These are phyloP conservation scores for Gossypium mustelinum DNA, from an alignment of 345 rosid genomes.

Conservation along the genomic window DNA sequence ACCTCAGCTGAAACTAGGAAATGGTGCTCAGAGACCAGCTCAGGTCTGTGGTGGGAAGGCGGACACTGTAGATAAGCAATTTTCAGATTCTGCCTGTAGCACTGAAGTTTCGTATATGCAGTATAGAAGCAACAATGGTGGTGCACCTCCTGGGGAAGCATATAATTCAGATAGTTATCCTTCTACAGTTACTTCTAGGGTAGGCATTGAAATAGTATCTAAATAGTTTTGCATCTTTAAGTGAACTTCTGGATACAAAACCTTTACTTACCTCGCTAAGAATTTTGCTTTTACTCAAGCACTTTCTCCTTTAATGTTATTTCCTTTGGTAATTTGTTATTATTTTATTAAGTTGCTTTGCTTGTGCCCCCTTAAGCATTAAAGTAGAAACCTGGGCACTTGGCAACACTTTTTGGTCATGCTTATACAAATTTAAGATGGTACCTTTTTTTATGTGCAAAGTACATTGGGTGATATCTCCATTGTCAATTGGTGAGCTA, in stretches of 20 bases:
- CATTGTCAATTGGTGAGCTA: neutral
- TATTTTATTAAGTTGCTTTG: neutral
- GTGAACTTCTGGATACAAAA: slow-evolving; percentile 4
- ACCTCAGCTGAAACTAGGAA: slow-evolving; percentile 5
- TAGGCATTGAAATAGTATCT: slow-evolving; percentile 21
- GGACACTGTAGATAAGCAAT: slow-evolving; percentile 32
- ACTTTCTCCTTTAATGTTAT: neutral
- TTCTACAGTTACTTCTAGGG: slow-evolving; percentile 33
- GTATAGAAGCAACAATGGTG: slow-evolving; percentile 32
- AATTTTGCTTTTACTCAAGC: neutral
- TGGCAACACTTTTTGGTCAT: neutral
- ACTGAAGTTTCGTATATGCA: slow-evolving; percentile 53
- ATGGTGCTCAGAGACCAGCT: slow-evolving; percentile 19
- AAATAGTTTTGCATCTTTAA: slow-evolving; percentile 29
- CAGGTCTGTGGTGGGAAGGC: slow-evolving; percentile 21
- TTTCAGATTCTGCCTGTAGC: slow-evolving; percentile 63
- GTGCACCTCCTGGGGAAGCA: slow-evolving; percentile 30
- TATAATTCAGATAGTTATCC: slow-evolving; percentile 40
- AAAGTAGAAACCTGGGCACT: neutral
- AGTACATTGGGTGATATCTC: neutral
- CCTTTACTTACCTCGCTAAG: neutral
- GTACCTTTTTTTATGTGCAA: neutral
- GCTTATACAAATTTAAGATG: neutral
- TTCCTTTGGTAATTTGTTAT: neutral
- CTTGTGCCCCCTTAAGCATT: neutral